Evolutionary conservation across 208 protist genomes (phyloP), one percentile per base, ranked within the genome.

Genomic region (Crithidia sp.): DNA sequence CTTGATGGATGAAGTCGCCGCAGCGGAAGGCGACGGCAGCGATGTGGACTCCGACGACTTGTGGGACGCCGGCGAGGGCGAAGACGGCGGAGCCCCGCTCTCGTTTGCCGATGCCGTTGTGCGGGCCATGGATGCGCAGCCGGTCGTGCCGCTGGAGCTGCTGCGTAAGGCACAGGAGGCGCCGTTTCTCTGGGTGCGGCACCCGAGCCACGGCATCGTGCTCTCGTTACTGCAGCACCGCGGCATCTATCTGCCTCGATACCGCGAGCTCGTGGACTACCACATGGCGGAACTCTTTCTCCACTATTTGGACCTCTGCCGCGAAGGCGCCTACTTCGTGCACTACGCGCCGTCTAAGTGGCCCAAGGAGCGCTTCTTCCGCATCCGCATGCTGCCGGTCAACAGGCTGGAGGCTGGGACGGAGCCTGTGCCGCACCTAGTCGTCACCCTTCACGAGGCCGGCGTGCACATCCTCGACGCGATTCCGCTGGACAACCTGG

Each of bases 251-350:
- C 74, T 82, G 6, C 79, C 83, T 7, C 85, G 79, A 9, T 84
- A 92, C 58, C 76, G 73, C 5, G 75, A 87, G 60, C 74, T 96
- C 39, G 78, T 90, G 10, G 80, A 91, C n/a, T 96, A 96, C 73
- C 91, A 96, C 84, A 94, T 94, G 89, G 75, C 91, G 7, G 82
- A 94, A 67, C 50, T 85, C 0, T 92, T 96, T 58, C 76, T 96
- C 16, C 77, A 94, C 60, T 90, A 93, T 68, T 58, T 96, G 12
- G 76, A 74, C 55, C 67, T 93, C 5, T 92, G 85, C 60, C 74
- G 73, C 7, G 65, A 84, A 41, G 89, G 91, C 4, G 75, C 91
- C 14, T 96, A 90, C 77, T 96, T 96, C 82, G 68, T 96, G 12
- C 74, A 80, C 52, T 96, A 94, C 76, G 57, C 75, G 10, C 45